phyloP scores from a whole-genome alignment of 2,329 filamentous ascomycete species.

The Alternaria triticina region DNA sequence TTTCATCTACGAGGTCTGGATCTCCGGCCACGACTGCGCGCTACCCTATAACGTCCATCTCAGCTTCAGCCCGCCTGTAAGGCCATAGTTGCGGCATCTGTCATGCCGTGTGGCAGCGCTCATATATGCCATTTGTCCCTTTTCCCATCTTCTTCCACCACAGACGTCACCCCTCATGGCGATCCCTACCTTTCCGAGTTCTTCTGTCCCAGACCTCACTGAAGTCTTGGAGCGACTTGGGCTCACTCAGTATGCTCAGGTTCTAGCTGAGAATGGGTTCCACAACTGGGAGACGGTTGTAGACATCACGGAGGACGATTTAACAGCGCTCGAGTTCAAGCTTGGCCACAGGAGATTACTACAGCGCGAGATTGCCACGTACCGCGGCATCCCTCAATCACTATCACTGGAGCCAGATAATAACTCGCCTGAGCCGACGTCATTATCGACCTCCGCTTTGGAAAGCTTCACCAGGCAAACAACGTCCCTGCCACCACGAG shows the following conservation, averaged over 20 bases:
- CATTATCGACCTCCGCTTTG: constrained; percentile 39
- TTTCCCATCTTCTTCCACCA: constrained; percentile 16
- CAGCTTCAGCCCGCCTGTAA: constrained; percentile 8
- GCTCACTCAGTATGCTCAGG: constrained; percentile 34
- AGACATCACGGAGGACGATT: constrained; percentile 50
- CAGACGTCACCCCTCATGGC: constrained; percentile 31
- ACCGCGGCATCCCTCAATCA: constrained; percentile 38
- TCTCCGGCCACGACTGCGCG: constrained; percentile 20
- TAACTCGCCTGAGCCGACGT: constrained; percentile 22
- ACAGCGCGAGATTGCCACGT: constrained; percentile 50
- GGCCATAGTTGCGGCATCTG: constrained; percentile 5
- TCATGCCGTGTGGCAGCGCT: constrained; percentile 5
- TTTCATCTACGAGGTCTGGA: constrained; percentile 18
- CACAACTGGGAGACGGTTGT: constrained; percentile 47
- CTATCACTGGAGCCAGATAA: constrained; percentile 34
- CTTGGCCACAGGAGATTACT: constrained; percentile 48
- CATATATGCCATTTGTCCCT: constrained; percentile 21
- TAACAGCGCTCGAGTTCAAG: constrained; percentile 47
- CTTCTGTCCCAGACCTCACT: constrained; percentile 28
- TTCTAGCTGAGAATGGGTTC: constrained; percentile 46
- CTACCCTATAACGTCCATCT: constrained; percentile 11
- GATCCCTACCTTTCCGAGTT: constrained; percentile 32
- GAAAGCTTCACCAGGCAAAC: constrained; percentile 35
- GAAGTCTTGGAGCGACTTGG: constrained; percentile 42
- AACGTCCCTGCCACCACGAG: constrained; percentile 29